Conservation (phyloP, 306 rosid genomes). For the Glycyrrhiza uralensis region DNA sequence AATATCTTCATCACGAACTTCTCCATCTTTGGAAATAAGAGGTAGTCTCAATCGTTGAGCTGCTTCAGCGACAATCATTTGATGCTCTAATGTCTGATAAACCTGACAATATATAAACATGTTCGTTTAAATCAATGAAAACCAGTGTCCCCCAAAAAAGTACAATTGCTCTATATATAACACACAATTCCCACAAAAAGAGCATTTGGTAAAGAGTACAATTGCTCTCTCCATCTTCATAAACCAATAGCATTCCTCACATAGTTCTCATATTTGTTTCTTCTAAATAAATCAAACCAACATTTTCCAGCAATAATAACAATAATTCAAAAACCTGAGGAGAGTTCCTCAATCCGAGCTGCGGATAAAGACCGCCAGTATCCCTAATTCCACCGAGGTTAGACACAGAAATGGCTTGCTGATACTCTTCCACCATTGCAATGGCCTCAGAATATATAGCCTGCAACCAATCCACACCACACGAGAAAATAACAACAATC, state of each 20-base stretch:
- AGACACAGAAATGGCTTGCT: constrained; percentile 63
- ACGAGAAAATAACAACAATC: constrained; percentile 22
- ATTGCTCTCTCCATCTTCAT: neutral
- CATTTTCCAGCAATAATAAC: neutral
- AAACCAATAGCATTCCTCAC: neutral
- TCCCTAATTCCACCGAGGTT: constrained; percentile 72
- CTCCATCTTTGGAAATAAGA: constrained; percentile 87
- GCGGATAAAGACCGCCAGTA: constrained; percentile 50
- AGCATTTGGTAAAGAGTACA: neutral
- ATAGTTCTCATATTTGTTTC: neutral
- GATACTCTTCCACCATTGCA: constrained; percentile 89
- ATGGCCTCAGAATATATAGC: constrained; percentile 80
- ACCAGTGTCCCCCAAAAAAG: neutral
- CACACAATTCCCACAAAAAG: neutral
- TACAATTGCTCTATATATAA: too few species aligned
- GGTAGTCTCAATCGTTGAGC: constrained; percentile 91
- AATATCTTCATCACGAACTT: constrained; percentile 79
- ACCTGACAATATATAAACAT: constrained; percentile 46
- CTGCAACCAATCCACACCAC: constrained; percentile 43
- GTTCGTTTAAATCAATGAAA: neutral
- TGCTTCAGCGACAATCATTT: constrained; percentile 85
- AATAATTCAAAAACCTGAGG: constrained; percentile 61
- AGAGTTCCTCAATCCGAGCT: constrained; percentile 66
- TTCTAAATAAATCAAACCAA: neutral
- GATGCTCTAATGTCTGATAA: constrained; percentile 82